A percentile compares a stretch with the other conserved stretches of the same genome.
These are phyloP conservation scores for Pezicula radicicola DNA, from an alignment of 2,329 filamentous ascomycete species.

Conservation along the genomic window DNA sequence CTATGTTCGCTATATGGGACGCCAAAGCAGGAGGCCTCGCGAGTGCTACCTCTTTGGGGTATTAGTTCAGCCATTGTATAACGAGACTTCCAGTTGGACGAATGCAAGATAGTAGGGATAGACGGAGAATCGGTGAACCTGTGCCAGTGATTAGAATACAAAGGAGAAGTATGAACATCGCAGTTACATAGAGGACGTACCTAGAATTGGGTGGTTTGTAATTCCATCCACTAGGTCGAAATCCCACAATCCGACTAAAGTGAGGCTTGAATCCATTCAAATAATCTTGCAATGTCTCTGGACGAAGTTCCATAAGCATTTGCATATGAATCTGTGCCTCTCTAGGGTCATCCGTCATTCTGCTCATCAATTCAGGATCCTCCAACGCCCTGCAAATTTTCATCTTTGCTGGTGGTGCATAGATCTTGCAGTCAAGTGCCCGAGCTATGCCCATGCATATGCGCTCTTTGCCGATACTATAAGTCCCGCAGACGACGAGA, in stretches of 20 bases:
- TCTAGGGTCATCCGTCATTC: conserved; percentile 75
- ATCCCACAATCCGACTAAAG: conserved; percentile 85
- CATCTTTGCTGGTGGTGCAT: conserved; percentile 78
- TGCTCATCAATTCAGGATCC: conserved; percentile 73
- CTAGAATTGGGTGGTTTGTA: conserved; percentile 71
- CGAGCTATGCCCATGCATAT: conserved; percentile 91
- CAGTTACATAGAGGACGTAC: conserved; percentile 25
- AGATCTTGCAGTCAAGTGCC: conserved; percentile 85
- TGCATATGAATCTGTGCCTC: conserved; percentile 98
- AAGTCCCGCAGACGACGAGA: conserved; percentile 91
- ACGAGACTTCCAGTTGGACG: conserved; percentile 64
- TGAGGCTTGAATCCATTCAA: conserved; percentile 74
- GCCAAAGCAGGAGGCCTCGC: conserved; percentile 82
- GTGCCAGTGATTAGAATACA: not conserved
- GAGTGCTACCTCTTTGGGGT: conserved; percentile 79
- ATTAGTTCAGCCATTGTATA: conserved; percentile 72
- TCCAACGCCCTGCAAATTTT: conserved; percentile 81
- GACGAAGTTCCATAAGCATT: conserved; percentile 87
- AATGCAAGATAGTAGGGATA: conserved; percentile 63
- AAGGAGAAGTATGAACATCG: not conserved
- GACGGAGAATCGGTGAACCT: conserved; percentile 56
- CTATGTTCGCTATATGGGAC: conserved; percentile 97
- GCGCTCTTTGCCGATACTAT: conserved; percentile 96
- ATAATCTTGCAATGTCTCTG: conserved; percentile 89
- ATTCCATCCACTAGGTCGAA: conserved; percentile 92